Percentiles rank a stretch among this genome's conserved stretches.
These are phyloP conservation scores for Pleurotus eryngii DNA, from an alignment of 768 basidiomycete species.

Conservation along the genomic window DNA sequence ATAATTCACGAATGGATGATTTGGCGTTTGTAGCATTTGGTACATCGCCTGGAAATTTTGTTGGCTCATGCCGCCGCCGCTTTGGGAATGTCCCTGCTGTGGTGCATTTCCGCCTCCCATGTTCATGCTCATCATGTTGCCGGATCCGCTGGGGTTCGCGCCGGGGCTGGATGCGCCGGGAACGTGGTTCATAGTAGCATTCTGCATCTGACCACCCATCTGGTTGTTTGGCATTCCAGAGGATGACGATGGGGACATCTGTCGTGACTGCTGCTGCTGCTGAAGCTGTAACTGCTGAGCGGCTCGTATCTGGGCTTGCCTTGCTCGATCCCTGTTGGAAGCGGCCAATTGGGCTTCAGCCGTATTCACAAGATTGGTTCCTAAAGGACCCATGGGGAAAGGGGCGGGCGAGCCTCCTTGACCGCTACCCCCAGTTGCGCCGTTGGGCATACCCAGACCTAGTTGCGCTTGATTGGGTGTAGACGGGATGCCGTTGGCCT, in stretches of 20 bases:
- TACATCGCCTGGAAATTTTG: slow-evolving; percentile 41
- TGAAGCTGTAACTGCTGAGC: slow-evolving; percentile 31
- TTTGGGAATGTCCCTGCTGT: not conserved
- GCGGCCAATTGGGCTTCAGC: slow-evolving; percentile 35
- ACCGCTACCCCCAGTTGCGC: not conserved
- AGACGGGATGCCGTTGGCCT: not conserved
- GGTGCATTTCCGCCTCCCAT: not conserved
- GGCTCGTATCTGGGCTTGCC: slow-evolving; percentile 33
- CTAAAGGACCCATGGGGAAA: not conserved
- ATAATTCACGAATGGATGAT: slow-evolving; percentile 57
- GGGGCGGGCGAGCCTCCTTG: not conserved
- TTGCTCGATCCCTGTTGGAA: slow-evolving; percentile 26
- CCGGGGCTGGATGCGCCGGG: slow-evolving; percentile 10
- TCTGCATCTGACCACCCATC: slow-evolving; percentile 13
- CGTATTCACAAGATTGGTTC: slow-evolving; percentile 16
- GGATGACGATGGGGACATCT: slow-evolving; percentile 41
- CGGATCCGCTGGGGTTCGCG: slow-evolving; percentile 3
- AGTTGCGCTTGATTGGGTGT: not conserved
- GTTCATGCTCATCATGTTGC: not conserved
- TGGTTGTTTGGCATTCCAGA: slow-evolving; percentile 8
- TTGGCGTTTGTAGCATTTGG: slow-evolving; percentile 49
- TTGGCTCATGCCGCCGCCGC: slow-evolving; percentile 18
- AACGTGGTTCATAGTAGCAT: slow-evolving; percentile 13
- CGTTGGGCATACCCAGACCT: not conserved
- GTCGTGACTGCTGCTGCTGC: slow-evolving; percentile 25